These are phyloP conservation scores for Phaeomoniella chlamydospora DNA, from an alignment of 2,329 filamentous ascomycete species.

Conservation along the genomic window DNA sequence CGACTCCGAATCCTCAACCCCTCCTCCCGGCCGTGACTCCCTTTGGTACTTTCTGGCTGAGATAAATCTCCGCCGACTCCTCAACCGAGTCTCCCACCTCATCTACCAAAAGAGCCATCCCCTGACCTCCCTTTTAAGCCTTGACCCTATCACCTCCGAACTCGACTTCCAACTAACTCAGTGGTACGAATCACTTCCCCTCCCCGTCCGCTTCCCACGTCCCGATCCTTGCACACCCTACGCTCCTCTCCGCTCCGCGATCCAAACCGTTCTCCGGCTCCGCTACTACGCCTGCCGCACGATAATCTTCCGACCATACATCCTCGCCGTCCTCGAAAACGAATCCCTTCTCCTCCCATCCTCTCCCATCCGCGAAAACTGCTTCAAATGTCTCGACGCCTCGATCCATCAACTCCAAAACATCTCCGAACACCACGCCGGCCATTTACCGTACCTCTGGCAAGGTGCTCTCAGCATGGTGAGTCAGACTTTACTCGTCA, in stretches of 20 bases:
- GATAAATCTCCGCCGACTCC: constrained; percentile 60
- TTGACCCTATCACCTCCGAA: constrained; percentile 66
- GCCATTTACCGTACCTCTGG: constrained; percentile 76
- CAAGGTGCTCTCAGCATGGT: constrained; percentile 73
- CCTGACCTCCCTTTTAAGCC: constrained; percentile 54
- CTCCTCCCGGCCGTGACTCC: constrained; percentile 48
- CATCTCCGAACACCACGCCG: constrained; percentile 63
- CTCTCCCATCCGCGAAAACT: constrained; percentile 60
- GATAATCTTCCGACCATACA: constrained; percentile 75
- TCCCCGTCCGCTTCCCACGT: constrained; percentile 64
- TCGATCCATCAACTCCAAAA: constrained; percentile 68
- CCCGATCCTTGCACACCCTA: too few species aligned
- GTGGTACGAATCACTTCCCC: constrained; percentile 69
- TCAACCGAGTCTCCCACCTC: constrained; percentile 66
- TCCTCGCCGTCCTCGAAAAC: constrained; percentile 65
- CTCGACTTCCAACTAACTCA: constrained; percentile 71
- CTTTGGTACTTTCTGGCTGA: constrained; percentile 79
- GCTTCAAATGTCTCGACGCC: constrained; percentile 68
- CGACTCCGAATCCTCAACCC: constrained; percentile 36
- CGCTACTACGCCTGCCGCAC: constrained; percentile 76
- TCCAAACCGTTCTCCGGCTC: constrained; percentile 65
- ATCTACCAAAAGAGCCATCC: constrained; percentile 59
- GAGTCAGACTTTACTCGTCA: constrained; percentile 65
- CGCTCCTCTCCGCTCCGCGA: constrained; percentile 52
- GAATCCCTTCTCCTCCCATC: constrained; percentile 58